Percentiles rank a stretch among this genome's conserved stretches.
phyloP scores from a whole-genome alignment of 495 filamentous ascomycete species.

The Aspergillus ellipticus region DNA sequence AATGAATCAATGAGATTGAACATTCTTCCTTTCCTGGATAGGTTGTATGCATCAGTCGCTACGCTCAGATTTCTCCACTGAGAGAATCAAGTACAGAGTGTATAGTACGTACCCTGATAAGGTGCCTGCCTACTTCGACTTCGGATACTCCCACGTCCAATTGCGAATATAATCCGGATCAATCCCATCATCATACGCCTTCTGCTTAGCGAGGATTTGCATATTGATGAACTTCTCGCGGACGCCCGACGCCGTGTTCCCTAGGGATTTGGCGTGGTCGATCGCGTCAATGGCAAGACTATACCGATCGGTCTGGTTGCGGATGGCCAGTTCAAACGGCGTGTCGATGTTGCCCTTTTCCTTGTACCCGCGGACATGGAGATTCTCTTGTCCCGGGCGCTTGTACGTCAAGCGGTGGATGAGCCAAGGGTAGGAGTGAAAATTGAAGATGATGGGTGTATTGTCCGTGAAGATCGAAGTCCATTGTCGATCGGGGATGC shows the following conservation, averaged over 20 bases:
- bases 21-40: too few species aligned
- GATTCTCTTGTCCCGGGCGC: slow-evolving; percentile 55
- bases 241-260: slow-evolving; percentile 53
- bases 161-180: slow-evolving; percentile 61
- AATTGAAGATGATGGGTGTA: slow-evolving; percentile 72
- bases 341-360: slow-evolving; percentile 80
- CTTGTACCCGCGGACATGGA: slow-evolving; percentile 69
- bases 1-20: too few species aligned
- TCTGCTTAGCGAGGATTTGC: slow-evolving; percentile 53
- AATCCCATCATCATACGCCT: slow-evolving; percentile 61
- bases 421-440: slow-evolving; percentile 75
- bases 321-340: slow-evolving; percentile 65
- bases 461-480: slow-evolving; percentile 61
- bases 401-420: slow-evolving; percentile 70
- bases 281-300: slow-evolving; percentile 71
- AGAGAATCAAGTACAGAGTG: too few species aligned
- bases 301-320: slow-evolving; percentile 68
- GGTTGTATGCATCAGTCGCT: too few species aligned
- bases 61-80: too few species aligned
- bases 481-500: slow-evolving; percentile 59
- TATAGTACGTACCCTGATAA: too few species aligned
- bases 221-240: slow-evolving; percentile 58
- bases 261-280: slow-evolving; percentile 54
- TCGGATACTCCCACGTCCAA: slow-evolving; percentile 57
- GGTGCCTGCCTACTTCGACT: too few species aligned